Evolutionary conservation across 495 filamentous ascomycete genomes (phyloP), one percentile per base, ranked within the genome.

Genomic region (Thozetella sp.): DNA sequence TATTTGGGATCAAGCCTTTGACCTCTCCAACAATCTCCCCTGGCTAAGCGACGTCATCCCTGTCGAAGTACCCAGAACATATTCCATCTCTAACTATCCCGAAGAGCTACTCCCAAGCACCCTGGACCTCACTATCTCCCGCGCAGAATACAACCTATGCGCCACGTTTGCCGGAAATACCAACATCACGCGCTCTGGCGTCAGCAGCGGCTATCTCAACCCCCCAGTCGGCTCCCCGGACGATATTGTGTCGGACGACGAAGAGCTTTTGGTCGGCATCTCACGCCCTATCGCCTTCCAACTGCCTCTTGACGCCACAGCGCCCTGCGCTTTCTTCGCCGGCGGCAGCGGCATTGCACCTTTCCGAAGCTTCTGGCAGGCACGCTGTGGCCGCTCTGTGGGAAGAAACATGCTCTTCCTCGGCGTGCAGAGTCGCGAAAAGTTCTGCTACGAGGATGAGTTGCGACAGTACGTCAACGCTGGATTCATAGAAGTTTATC

Each of bases 301-400:
- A 54, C 69, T 81, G 12, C 79, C 80, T 1, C 63, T 78, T 2
- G 77, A 76, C 23, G 62, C 70, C 2, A 74, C 77, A 19, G 78
- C 76, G 0, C 78, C 79, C 0, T 76, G 79, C 26, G 79, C 75
- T 2, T 81, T 77, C 62, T 83, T 83, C 57, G 78, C 79, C 22
- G 79, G 80, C 22, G 80, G 80, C 1, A 80, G 77, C 37, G 79
- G 80, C n/a, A 80, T 83, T 48, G 79, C 80, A 1, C 80, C 79
- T 2, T 82, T 82, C 67, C 72, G 79, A n/a, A 76, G 77, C 56
- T 83, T 83, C 54, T 83, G 79, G 79, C 72, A 78, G 62, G 69
- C 74, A 48, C 71, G 79, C 0, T 54, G 76, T 10, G 61, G 62
- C 59, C 63, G 69, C 45, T 67, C 71, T 0, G 69, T 65, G 2